Evolutionary conservation across 2,329 filamentous ascomycete genomes (phyloP), one percentile per base, ranked within the genome.

Genomic region (Aspergillus ochraceoroseus): DNA sequence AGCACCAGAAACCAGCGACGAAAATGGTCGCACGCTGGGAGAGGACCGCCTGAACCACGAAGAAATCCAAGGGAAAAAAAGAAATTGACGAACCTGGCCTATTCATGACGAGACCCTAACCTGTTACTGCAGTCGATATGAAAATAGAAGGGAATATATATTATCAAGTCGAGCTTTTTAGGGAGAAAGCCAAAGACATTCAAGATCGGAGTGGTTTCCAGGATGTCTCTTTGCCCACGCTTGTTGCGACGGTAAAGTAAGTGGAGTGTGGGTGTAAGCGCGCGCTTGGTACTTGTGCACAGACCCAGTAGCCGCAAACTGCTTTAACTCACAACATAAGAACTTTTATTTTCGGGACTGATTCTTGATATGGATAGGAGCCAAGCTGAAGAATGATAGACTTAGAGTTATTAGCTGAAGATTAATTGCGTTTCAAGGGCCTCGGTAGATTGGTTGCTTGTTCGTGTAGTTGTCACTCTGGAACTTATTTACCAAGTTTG

Each of bases 61-160:
- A 45, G 47, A 46, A 46, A 44, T 41, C 29, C 38, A 41, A 48
- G 36, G 43, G 34, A 53, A 50, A 51, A 52, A 52, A 54, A 47
- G 51, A 51, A 48, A 59, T 54, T 53, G 34, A 66, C 70, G 48
- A 56, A 73, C 70, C 70, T 71, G 66, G 65, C 57, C 66, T 64
- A 64, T 73, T 72, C 70, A 73, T 73, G 53, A 49, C 61, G 46
- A 38, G 28, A 44, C 30, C 28, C 39, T 27, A 41, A 37, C 46
- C 41, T 44, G 19, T 36, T 39, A 48, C 39, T 44, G 42, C 48
- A 33, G 41, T 48, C 38, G 20, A 31, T 33, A 45, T 44, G 40
- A 27, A 26, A 42, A 25, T n/a, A 15, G 5, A 23, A 22, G 31
- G 38, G 43, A 28, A 36, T 42, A 36, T 40, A 13, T 11, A 36